phyloP scores from a whole-genome alignment of 2,329 filamentous ascomycete genomes.

The Hypoxylon sp. region DNA sequence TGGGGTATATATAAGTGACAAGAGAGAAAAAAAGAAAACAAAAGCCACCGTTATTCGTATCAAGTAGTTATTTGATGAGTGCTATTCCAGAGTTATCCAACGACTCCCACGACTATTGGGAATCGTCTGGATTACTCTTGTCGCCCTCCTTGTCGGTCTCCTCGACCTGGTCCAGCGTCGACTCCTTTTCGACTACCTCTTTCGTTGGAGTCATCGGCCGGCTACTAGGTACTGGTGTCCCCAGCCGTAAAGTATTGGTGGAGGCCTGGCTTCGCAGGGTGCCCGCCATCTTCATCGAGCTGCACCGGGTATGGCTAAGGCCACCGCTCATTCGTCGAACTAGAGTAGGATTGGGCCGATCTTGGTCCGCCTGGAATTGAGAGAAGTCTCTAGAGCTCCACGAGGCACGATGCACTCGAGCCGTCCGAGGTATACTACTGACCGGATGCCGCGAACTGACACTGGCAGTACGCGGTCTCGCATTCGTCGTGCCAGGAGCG shows the following conservation, averaged over 20 bases:
- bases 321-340: conserved; percentile 43
- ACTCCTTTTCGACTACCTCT: conserved; percentile 27
- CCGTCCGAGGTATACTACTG: conserved; percentile 62
- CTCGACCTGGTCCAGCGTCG: conserved; percentile 7
- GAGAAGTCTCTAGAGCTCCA: conserved; percentile 66
- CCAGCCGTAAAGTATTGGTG: conserved; percentile 16
- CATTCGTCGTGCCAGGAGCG: conserved; percentile 36
- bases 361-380: conserved; percentile 51
- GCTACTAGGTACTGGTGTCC: conserved; percentile 20
- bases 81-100: conserved; percentile 26
- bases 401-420: conserved; percentile 61
- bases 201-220: conserved; percentile 31
- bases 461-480: conserved; percentile 58
- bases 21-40: conserved; percentile 2
- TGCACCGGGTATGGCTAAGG: conserved; percentile 13
- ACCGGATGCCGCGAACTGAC: conserved; percentile 58
- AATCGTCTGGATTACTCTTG: conserved; percentile 18
- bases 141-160: conserved; percentile 12
- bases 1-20: conserved; percentile 24
- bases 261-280: conserved; percentile 21
- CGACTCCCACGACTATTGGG: conserved; percentile 34
- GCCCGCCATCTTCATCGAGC: conserved; percentile 12
- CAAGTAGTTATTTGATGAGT: conserved; percentile 19
- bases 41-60: neutral
- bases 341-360: conserved; percentile 46